A percentile compares a stretch with the other conserved stretches of the same genome.
phyloP scores from a whole-genome alignment of 208 protist species.

The Vickermania ingenoplastis region DNA sequence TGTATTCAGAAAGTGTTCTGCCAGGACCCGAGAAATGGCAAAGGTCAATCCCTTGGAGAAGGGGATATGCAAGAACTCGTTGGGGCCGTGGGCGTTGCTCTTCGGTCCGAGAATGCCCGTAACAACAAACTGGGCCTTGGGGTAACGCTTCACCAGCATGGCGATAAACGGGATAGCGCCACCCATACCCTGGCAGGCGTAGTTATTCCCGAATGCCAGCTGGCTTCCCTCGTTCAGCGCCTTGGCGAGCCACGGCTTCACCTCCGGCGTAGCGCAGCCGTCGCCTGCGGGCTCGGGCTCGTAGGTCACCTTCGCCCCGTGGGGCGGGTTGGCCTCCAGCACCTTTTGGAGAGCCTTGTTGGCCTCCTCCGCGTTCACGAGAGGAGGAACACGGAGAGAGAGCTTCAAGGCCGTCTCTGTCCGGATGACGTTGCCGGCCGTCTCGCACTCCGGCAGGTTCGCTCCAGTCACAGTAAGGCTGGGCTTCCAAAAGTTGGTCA shows the following conservation, averaged over 20 bases:
- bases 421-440: slow-evolving; percentile 92
- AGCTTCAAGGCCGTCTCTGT: slow-evolving; percentile 85
- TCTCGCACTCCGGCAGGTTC: slow-evolving; percentile 71
- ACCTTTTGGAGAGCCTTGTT: slow-evolving; percentile 46
- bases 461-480: slow-evolving; percentile 84
- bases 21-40: slow-evolving; percentile 70
- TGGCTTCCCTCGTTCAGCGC: slow-evolving; percentile 69
- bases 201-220: slow-evolving; percentile 66
- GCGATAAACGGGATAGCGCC: slow-evolving; percentile 93
- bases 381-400: slow-evolving; percentile 89
- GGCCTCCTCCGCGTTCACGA: slow-evolving; percentile 37
- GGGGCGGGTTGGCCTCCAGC: slow-evolving; percentile 85
- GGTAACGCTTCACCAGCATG: slow-evolving; percentile 84
- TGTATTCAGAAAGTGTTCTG: slow-evolving; percentile 53
- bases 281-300: slow-evolving; percentile 26
- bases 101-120: slow-evolving; percentile 88
- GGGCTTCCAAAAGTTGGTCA: slow-evolving; percentile 91
- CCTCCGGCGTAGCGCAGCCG: slow-evolving; percentile 80
- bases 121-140: slow-evolving; percentile 90
- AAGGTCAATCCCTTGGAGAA: slow-evolving; percentile 84
- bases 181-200: slow-evolving; percentile 71
- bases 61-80: slow-evolving; percentile 91
- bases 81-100: slow-evolving; percentile 92
- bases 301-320: slow-evolving; percentile 85
- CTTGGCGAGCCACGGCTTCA: slow-evolving; percentile 67